Evolutionary conservation across 805 yeast species (phyloP), one percentile per base, ranked within the genome.

Genomic region (Ogataea siamensis): DNA sequence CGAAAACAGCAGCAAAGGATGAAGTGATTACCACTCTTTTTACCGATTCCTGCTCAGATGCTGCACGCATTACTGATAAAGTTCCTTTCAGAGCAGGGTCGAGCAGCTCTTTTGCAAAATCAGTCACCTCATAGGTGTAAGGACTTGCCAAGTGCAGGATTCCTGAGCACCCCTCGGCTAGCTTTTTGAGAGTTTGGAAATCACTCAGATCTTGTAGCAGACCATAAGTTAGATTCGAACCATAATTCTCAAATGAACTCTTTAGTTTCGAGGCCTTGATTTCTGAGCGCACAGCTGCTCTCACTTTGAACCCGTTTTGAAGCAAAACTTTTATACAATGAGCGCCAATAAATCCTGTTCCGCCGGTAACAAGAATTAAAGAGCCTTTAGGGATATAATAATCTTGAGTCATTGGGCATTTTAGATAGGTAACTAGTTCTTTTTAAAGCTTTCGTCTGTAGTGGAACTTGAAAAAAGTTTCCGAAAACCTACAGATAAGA

Each of bases 111-210:
- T 70, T 68, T 40, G 71, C 80, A 21, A 49, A 54, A 23, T 70
- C 62, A 10, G 64, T 57, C 14, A 66, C 58, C 8, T 68, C 64
- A 53, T 68, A 71, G 18, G 67, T 62, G 53, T 73, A 72, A 10
- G 85, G 83, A 10, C 82, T 71, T 2, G 86, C 85, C 7, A 80
- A 69, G 56, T 79, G 86, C 28, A 78, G 48, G 34, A 80, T 78
- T 22, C 70, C 74, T 9, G 63, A 63, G 39, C 77, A 70, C 28
- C 77, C 80, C 22, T 72, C 71, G 43, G 71, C 69, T 21, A 59
- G 56, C 15, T 61, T 63, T 47, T 68, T 55, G 47, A 78, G 64
- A 0, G 70, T 68, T 6, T 55, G 54, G 39, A 70, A 62, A 10
- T 59, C 56, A 7, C 64, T 65, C 34, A 78, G 67, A 46, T 76